Conservation (phyloP, 2,329 filamentous ascomycete genomes). For the Thermoascus crustaceus region DNA sequence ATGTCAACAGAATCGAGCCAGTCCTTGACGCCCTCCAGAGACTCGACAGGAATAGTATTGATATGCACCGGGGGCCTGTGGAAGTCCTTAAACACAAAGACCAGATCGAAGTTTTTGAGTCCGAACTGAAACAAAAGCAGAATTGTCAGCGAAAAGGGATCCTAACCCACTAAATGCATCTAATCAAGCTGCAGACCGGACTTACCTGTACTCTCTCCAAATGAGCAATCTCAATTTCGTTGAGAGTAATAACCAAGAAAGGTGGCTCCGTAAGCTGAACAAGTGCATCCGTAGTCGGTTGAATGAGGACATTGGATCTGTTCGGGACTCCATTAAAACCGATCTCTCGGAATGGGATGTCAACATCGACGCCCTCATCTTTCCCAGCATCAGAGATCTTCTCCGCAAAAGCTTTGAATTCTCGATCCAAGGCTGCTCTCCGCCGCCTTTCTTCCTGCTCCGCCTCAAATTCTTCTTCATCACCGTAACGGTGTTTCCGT, state of each 20-base stretch:
- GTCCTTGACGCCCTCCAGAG: constrained; percentile 90
- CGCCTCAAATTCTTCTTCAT: constrained; percentile 97
- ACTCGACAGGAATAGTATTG: constrained; percentile 96
- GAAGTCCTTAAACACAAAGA: constrained; percentile 98
- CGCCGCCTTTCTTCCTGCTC: constrained; percentile 94
- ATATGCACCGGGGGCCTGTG: constrained; percentile 82
- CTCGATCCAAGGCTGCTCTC: constrained; percentile 82
- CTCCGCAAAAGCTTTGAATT: constrained; percentile 93
- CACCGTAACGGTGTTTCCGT: constrained; percentile 93
- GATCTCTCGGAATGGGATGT: constrained; percentile 93
- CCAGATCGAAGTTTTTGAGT: constrained; percentile 97
- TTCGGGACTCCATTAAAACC: constrained; percentile 96
- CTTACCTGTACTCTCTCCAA: constrained; percentile 73
- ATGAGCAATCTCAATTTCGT: constrained; percentile 93
- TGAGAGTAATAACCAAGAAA: constrained; percentile 90
- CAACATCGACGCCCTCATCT: constrained; percentile 82
- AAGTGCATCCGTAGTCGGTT: constrained; percentile 92
- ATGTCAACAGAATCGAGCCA: constrained; percentile 96
- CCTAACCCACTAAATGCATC: no score
- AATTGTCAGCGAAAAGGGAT: constrained; percentile 23
- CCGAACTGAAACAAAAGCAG: constrained; percentile 63
- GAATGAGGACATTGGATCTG: constrained; percentile 89
- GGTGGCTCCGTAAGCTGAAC: constrained; percentile 96
- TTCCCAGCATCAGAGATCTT: constrained; percentile 95
- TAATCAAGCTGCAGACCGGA: no score